Base-by-base conservation (phyloP, 352 stramenopile genomes). In the Blastocystis sp. region DNA sequence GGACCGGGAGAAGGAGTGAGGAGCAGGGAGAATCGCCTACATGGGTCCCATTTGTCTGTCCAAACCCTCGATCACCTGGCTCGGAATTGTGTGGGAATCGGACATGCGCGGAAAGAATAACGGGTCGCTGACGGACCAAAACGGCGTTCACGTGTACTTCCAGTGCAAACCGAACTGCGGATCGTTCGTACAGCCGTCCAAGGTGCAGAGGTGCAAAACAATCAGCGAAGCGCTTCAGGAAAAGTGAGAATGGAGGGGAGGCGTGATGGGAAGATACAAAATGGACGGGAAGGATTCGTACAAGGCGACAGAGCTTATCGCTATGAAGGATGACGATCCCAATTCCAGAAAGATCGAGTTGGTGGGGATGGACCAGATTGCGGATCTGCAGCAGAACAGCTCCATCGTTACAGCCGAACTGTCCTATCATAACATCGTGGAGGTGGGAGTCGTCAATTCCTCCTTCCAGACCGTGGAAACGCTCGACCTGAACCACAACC, bases 1-100 rank as follows among this genome's bases (percentile, higher is more conserved):
- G 64, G 3, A 40, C n/a, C 19, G n/a, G 48, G 9, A 19, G 6
- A 6, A 6, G 17, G 21, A 24, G 7, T 81, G 21, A 66, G 54
- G 17, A 52, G n/a, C 45, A 81, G 71, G 71, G 28, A 81, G 21
- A 40, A 54, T 81, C 3, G 71, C 42, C 4, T 81, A 81, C 52
- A 38, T 81, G 4, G 71, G 71, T 63, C 71, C 71, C 4, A 81
- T 81, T 59, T 81, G 71, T 81, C 21, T 81, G 28, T 81, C 71
- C 42, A 81, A 81, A 65, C 71, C 71, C 24, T 64, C 71, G 0
- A 65, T 81, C 2, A 1, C 7, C n/a, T 81, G 71, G 71, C 48
- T 81, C 43, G 71, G 71, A 14, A 59, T 81, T 24, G 43, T 57
- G 6, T 81, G 71, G 71, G 71, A 81, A 45, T 21, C 42, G 17